phyloP scores from a whole-genome alignment of 2,329 filamentous ascomycete species.

The Aspergillus sp. region DNA sequence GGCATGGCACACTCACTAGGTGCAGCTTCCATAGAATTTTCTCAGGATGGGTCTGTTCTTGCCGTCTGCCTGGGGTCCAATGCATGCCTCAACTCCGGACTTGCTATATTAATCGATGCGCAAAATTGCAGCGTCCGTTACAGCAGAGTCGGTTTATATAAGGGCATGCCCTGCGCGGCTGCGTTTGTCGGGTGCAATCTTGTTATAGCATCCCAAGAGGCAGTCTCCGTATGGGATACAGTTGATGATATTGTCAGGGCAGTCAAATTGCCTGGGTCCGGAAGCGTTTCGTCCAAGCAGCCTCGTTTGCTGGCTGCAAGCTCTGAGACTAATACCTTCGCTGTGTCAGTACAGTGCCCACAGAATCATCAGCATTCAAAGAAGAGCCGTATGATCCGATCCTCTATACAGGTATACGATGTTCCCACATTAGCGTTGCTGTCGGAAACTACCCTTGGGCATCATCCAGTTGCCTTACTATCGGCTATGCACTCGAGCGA shows the following conservation, averaged over 20 bases:
- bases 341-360: slow-evolving; percentile 54
- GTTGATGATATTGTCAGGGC: slow-evolving; percentile 75
- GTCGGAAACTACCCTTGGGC: slow-evolving; percentile 56
- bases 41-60: slow-evolving; percentile 80
- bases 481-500: slow-evolving; percentile 66
- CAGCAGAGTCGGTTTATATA: slow-evolving; percentile 68
- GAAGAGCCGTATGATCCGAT: slow-evolving; percentile 49
- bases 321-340: slow-evolving; percentile 63
- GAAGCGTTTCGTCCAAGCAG: slow-evolving; percentile 9
- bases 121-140: slow-evolving; percentile 66
- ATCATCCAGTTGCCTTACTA: slow-evolving; percentile 66
- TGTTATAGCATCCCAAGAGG: slow-evolving; percentile 70
- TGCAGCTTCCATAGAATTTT: slow-evolving; percentile 72
- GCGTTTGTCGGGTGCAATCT: slow-evolving; percentile 73
- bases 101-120: slow-evolving; percentile 76
- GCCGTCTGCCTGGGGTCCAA: slow-evolving; percentile 56
- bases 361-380: slow-evolving; percentile 28
- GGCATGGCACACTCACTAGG: slow-evolving; percentile 36
- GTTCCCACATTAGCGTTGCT: slow-evolving; percentile 61
- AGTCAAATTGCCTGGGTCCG: slow-evolving; percentile 56
- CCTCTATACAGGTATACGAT: slow-evolving; percentile 66
- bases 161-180: slow-evolving; percentile 65
- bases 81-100: slow-evolving; percentile 55
- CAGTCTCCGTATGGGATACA: slow-evolving; percentile 76
- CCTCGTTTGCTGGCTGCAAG: slow-evolving; percentile 66